Base-by-base conservation (phyloP, 192 early-diverging fungal species). In the Entomortierella lignicola region DNA sequence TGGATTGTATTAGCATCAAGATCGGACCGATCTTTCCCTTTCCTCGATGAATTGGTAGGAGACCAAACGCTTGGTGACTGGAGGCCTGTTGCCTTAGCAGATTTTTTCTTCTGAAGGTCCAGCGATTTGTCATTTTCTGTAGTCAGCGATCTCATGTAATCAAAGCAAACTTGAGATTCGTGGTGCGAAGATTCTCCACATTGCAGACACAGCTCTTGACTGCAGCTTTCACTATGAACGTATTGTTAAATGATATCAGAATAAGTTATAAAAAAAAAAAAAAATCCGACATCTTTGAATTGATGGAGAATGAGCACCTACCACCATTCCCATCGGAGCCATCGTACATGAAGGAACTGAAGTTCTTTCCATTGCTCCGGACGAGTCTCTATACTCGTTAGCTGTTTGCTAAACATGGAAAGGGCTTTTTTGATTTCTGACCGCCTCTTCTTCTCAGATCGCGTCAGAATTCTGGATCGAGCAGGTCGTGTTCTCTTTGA, bases 341-440 rank as follows among this genome's bases (percentile, higher is more conserved):
- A 82, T 15, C 71, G 56, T 25, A 89, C 83, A 50, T 89, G 88
- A 41, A 83, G 68, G 73, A 89, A 89, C 60, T 89, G 88, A 8
- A 89, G 63, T 55, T 86, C 81, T 55, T 81, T 89, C 86, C 86
- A 89, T 25, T 73, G 64, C 25, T 88, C 88, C 3, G 83, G 85
- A 41, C 85, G 60, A 10, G 71, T 44, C 55, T 89, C 86, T 25
- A 89, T 44, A 43, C 73, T 77, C 18, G 60, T 39, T 8, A 77
- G 34, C 0, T 64, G 66, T 39, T 77, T 69, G 48, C 73, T 77
- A n/a, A 77, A 48, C 10, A 29, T 27, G 0, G 63, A 53, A 20
- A 77, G 31, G 1, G 60, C 60, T 52, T 47, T 50, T 43, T 69
- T 77, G 47, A 69, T 48, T 12, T 51, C 63, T 25, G 30, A 23